These are phyloP conservation scores for Sugiyamaella castrensis DNA, from an alignment of 1,139 yeast species.

Conservation along the genomic window DNA sequence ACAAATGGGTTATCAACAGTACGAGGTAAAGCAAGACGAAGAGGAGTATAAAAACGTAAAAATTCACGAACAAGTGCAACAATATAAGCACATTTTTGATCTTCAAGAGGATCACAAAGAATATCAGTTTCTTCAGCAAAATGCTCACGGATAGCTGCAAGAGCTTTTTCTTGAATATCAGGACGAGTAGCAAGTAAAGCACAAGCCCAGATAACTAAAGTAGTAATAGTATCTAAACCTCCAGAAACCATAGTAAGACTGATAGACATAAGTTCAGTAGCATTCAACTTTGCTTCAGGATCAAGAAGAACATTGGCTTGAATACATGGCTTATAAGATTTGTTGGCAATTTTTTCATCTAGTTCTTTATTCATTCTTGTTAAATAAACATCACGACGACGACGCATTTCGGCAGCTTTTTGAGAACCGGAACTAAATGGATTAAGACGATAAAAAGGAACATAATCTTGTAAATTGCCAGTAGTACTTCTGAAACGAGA, in stretches of 20 bases:
- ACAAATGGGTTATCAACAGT: conserved; percentile 49
- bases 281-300: conserved; percentile 30
- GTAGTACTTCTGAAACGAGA: conserved; percentile 61
- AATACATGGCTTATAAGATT: conserved; percentile 38
- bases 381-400: conserved; percentile 54
- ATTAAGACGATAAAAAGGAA: conserved; percentile 48
- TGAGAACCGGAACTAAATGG: conserved; percentile 29
- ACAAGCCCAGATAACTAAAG: conserved; percentile 56
- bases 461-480: conserved; percentile 59
- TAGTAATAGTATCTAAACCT: conserved; percentile 68
- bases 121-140: conserved; percentile 41
- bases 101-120: conserved; percentile 44
- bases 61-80: conserved; percentile 61
- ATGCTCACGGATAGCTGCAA: conserved; percentile 37
- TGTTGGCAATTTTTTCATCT: conserved; percentile 24
- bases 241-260: conserved; percentile 76
- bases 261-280: conserved; percentile 53
- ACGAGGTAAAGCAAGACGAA: conserved; percentile 67
- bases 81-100: conserved; percentile 46
- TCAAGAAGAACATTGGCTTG: conserved; percentile 44
- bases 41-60: conserved; percentile 53
- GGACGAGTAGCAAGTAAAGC: conserved; percentile 51
- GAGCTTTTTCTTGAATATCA: conserved; percentile 46
- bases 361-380: conserved; percentile 32
- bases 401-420: conserved; percentile 43